Percentiles rank a stretch among this genome's conserved stretches.
Conservation (phyloP, 768 basidiomycete genomes). For the Pulveroboletus sp. region DNA sequence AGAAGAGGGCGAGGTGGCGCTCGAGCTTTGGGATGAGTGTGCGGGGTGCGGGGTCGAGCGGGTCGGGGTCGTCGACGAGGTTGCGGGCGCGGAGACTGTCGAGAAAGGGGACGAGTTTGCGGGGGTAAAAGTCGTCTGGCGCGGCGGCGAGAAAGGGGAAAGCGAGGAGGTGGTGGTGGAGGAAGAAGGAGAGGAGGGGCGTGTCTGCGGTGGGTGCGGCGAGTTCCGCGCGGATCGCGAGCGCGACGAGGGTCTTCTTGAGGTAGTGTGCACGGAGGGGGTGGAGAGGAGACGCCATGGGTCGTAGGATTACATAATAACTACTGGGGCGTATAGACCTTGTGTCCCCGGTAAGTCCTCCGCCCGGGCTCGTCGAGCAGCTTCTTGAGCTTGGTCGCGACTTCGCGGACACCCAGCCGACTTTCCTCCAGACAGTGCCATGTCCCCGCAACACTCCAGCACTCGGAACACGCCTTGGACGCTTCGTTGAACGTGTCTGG, state of each 20-base stretch:
- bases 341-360: constrained; percentile 31
- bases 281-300: constrained; percentile 42
- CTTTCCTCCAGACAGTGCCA: constrained; percentile 69
- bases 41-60: constrained; percentile 57
- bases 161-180: constrained; percentile 65
- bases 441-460: constrained; percentile 69
- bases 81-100: constrained; percentile 80
- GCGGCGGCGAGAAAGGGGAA: constrained; percentile 94
- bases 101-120: constrained; percentile 94
- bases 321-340: constrained; percentile 29
- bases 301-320: constrained; percentile 19
- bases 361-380: constrained; percentile 36
- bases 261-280: constrained; percentile 96
- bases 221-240: constrained; percentile 84
- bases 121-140: constrained; percentile 88
- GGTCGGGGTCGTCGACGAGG: constrained; percentile 63
- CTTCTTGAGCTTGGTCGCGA: constrained; percentile 59
- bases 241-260: constrained; percentile 90
- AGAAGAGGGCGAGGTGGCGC: constrained; percentile 78
- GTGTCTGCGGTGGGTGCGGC: constrained; percentile 60
- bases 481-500: constrained; percentile 75
- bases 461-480: constrained; percentile 63
- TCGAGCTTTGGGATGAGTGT: constrained; percentile 78
- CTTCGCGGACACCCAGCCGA: constrained; percentile 57
- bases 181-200: constrained; percentile 86